phyloP scores from a whole-genome alignment of 257 asterid genomes.

The Jacaranda mimosifolia region DNA sequence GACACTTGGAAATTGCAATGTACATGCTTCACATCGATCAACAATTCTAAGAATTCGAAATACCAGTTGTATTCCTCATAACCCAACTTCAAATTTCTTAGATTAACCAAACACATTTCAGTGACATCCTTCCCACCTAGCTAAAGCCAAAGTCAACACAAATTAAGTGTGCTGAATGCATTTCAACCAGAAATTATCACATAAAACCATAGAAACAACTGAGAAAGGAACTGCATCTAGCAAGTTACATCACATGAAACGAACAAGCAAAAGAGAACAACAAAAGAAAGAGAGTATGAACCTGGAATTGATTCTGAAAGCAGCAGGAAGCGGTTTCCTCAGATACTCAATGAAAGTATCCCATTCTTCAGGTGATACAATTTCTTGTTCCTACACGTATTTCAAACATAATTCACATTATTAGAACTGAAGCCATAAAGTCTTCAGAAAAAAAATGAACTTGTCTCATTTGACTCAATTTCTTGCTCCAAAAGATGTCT shows the following conservation, averaged over 20 bases:
- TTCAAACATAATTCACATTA: conserved; percentile 26
- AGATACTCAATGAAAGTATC: conserved; percentile 71
- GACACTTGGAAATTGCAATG: not conserved
- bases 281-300: conserved; percentile 16
- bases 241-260: not conserved
- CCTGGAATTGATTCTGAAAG: conserved; percentile 96
- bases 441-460: not conserved
- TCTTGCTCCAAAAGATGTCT: not conserved
- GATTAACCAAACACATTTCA: not conserved
- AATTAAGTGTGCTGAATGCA: not conserved
- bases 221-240: not conserved
- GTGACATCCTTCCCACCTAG: not conserved
- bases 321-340: conserved; percentile 83
- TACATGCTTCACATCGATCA: not conserved
- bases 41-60: too few species aligned
- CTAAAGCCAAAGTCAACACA: conserved; percentile 6
- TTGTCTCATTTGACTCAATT: not conserved
- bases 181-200: not conserved
- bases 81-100: too few species aligned
- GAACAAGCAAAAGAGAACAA: too few species aligned
- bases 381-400: conserved; percentile 71
- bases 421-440: not conserved
- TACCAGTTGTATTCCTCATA: not conserved
- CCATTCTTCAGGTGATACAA: conserved; percentile 85
- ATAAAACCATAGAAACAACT: not conserved